Conservation (phyloP, 2,329 filamentous ascomycete genomes). For the Fusarium brevicatenulatum region DNA sequence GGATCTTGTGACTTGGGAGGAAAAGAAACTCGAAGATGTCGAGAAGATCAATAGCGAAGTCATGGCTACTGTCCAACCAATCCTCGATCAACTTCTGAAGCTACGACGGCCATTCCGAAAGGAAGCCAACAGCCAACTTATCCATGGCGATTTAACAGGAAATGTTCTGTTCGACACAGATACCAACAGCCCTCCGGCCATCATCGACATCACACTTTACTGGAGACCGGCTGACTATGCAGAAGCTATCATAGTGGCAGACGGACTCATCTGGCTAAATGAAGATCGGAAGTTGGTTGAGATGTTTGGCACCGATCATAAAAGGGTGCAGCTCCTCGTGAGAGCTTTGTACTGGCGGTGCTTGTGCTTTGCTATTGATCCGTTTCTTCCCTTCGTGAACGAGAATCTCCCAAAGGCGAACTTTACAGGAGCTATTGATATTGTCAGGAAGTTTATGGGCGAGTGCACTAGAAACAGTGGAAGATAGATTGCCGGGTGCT, state of each 20-base stretch:
- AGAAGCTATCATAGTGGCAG: slow-evolving; percentile 14
- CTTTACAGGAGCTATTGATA: not conserved
- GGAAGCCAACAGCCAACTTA: not conserved
- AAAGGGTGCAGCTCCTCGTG: not conserved
- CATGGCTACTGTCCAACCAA: not conserved
- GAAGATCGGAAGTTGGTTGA: not conserved
- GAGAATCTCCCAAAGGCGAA: not conserved
- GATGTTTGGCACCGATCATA: not conserved
- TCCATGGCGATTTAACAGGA: slow-evolving; percentile 15
- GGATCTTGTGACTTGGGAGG: slow-evolving; percentile 6
- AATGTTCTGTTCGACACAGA: slow-evolving; percentile 2
- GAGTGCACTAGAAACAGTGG: not conserved
- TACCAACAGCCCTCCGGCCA: not conserved
- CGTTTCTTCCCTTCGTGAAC: slow-evolving; percentile 4
- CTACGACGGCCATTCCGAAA: not conserved
- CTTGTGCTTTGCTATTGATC: slow-evolving; percentile 17
- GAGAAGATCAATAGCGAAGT: not conserved
- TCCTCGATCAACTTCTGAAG: not conserved
- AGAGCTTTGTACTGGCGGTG: slow-evolving; percentile 24
- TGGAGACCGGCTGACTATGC: slow-evolving; percentile 11
- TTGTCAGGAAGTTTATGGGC: not conserved
- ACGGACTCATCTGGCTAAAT: slow-evolving; percentile 1
- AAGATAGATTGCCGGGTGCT: too few relatives aligned
- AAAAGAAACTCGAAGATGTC: not conserved
- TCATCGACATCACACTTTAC: slow-evolving; percentile 19